These are phyloP conservation scores for Closterium sp. DNA, from an alignment of 139 green algal genomes.

Conservation along the genomic window DNA sequence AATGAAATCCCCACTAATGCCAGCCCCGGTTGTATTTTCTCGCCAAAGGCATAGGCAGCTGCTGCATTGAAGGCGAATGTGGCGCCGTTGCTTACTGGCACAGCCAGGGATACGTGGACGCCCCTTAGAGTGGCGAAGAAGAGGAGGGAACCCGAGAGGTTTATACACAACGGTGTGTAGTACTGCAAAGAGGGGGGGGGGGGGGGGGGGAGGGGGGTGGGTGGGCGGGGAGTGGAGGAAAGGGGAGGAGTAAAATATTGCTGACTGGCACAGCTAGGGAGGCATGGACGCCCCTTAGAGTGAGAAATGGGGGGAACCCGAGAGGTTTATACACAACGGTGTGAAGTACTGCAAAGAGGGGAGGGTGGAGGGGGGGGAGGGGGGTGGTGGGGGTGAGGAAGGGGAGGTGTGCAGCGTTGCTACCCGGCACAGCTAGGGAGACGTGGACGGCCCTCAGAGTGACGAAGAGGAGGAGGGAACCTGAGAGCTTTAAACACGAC, in stretches of 20 bases:
- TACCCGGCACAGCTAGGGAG: too few relatives aligned
- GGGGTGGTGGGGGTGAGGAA: too few relatives aligned
- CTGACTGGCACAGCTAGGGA: neutral
- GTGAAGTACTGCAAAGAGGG: too few relatives aligned
- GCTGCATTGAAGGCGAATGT: neutral
- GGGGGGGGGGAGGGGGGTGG: too few relatives aligned
- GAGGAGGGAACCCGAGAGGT: neutral
- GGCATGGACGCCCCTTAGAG: neutral
- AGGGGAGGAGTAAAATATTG: too few relatives aligned
- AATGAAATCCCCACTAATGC: neutral
- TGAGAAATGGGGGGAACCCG: neutral
- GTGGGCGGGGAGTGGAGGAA: too few relatives aligned
- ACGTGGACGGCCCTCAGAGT: too few relatives aligned
- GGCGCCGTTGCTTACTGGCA: neutral
- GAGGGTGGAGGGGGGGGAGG: too few relatives aligned
- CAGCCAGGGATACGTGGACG: neutral
- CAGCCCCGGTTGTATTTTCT: neutral
- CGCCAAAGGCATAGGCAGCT: neutral
- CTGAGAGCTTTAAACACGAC: too few relatives aligned
- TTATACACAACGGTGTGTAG: neutral
- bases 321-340: too few relatives aligned
- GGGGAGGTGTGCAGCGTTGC: too few relatives aligned
- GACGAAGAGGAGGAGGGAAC: too few relatives aligned
- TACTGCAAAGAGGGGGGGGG: neutral
- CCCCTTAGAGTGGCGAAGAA: neutral